Percentiles rank a stretch among this genome's conserved stretches.
Evolutionary conservation across 495 filamentous ascomycete genomes (phyloP).

Genomic region (Opeltia flavorubescens): DNA sequence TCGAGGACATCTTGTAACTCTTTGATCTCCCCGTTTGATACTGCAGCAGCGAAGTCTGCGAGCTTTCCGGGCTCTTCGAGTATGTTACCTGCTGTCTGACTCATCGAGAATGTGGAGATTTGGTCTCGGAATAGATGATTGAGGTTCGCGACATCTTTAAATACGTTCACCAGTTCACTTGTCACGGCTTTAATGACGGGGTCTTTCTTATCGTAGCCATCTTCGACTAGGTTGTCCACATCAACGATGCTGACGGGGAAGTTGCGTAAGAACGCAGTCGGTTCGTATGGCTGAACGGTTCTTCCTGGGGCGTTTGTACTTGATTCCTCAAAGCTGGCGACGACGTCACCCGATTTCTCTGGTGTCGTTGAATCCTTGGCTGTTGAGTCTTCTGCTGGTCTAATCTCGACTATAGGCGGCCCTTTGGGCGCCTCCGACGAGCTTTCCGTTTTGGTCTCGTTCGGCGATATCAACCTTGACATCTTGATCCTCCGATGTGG

Average conservation of each 20-base stretch:
- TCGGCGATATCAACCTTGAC: constrained; percentile 59
- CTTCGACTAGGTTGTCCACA: constrained; percentile 81
- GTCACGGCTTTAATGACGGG: constrained; percentile 78
- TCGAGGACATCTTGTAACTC: constrained; percentile 94
- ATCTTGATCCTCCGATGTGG: constrained; percentile 92
- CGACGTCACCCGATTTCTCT: constrained; percentile 80
- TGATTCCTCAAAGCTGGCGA: constrained; percentile 90
- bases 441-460: constrained; percentile 8
- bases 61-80: constrained; percentile 88
- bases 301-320: constrained; percentile 28
- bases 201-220: constrained; percentile 78
- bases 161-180: constrained; percentile 94
- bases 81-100: constrained; percentile 85
- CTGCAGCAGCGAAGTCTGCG: constrained; percentile 93
- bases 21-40: constrained; percentile 73
- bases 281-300: constrained; percentile 50
- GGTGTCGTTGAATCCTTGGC: constrained; percentile 29
- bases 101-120: constrained; percentile 91
- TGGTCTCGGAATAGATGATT: constrained; percentile 97
- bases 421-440: constrained; percentile 20
- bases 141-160: constrained; percentile 86
- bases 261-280: constrained; percentile 80
- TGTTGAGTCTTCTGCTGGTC: constrained; percentile 41
- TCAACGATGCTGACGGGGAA: constrained; percentile 86
- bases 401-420: constrained; percentile 20